These are phyloP conservation scores for Apophysomyces variabilis DNA, from an alignment of 371 early-diverging fungal genomes.

Conservation along the genomic window DNA sequence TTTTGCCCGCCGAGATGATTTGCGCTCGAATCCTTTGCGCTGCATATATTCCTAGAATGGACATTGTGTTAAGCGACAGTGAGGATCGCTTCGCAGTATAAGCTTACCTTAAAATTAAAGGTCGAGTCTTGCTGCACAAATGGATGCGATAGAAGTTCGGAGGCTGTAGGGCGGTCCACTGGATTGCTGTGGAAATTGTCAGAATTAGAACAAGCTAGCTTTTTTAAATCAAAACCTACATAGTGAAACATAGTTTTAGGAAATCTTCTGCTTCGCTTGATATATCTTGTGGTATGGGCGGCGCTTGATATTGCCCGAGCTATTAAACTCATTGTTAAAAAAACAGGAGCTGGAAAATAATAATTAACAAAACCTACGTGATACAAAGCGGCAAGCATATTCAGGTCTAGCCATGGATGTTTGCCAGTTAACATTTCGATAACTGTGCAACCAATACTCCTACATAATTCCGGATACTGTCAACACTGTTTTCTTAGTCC, in stretches of 20 bases:
- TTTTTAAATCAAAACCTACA: slow-evolving; percentile 42
- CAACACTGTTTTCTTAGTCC: background rate
- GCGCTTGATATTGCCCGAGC: slow-evolving; percentile 81
- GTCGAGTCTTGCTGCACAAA: slow-evolving; percentile 58
- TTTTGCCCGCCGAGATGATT: slow-evolving; percentile 22
- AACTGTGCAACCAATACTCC: slow-evolving; percentile 89
- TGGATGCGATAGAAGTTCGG: slow-evolving; percentile 60
- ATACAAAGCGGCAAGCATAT: slow-evolving; percentile 89
- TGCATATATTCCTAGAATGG: slow-evolving; percentile 33
- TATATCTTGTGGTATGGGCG: slow-evolving; percentile 78
- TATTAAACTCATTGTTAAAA: slow-evolving; percentile 21
- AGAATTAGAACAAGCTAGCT: background rate
- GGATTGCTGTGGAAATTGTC: slow-evolving; percentile 52
- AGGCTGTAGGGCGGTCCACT: slow-evolving; percentile 67
- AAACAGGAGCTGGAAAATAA: slow-evolving; percentile 1
- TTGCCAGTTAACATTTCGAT: slow-evolving; percentile 95
- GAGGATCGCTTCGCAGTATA: background rate
- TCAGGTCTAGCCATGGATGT: slow-evolving; percentile 90
- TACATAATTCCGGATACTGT: background rate
- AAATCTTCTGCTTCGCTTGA: slow-evolving; percentile 76
- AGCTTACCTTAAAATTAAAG: slow-evolving; percentile 61
- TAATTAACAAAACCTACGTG: slow-evolving; percentile 41
- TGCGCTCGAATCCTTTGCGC: slow-evolving; percentile 30
- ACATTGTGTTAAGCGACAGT: no score
- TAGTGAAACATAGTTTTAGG: slow-evolving; percentile 75